These are phyloP conservation scores for Mortierella sp. DNA, from an alignment of 371 early-diverging fungal species.

Conservation along the genomic window DNA sequence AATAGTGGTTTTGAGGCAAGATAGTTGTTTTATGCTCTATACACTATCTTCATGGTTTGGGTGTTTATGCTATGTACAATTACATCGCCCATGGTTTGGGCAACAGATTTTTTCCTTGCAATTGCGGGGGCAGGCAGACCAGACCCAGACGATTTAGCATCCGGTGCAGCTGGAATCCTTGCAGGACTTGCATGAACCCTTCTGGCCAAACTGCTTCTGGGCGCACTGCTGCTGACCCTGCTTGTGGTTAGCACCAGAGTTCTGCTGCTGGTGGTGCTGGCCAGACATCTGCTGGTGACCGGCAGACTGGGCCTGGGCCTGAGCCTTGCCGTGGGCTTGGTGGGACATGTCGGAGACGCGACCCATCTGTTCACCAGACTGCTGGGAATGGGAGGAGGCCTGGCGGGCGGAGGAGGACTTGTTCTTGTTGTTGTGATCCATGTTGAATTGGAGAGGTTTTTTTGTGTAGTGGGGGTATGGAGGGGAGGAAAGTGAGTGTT, in stretches of 20 bases:
- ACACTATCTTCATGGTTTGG: background rate
- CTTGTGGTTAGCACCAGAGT: background rate
- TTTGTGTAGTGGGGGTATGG: background rate
- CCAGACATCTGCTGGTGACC: too few relatives aligned
- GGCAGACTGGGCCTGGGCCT: background rate
- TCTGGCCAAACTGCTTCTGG: background rate
- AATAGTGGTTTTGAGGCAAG: background rate
- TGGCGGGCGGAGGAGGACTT: background rate
- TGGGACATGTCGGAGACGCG: background rate
- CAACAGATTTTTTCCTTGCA: too few relatives aligned
- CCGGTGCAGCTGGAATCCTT: background rate
- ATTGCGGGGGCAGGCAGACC: background rate
- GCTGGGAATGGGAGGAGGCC: too few relatives aligned
- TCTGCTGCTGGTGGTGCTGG: background rate
- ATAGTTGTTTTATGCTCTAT: background rate
- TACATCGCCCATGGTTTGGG: background rate
- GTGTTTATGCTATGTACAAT: background rate
- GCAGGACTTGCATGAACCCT: background rate
- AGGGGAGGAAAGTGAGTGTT: background rate
- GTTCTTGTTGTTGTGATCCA: conserved; percentile 1
- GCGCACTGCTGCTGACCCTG: background rate
- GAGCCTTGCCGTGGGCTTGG: background rate
- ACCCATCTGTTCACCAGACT: conserved; percentile 8
- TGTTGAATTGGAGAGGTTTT: conserved; percentile 1
- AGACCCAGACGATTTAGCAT: background rate